These are phyloP conservation scores for Phaeodactylum tricornutum DNA, from an alignment of 108 stramenopile genomes.

Conservation along the genomic window DNA sequence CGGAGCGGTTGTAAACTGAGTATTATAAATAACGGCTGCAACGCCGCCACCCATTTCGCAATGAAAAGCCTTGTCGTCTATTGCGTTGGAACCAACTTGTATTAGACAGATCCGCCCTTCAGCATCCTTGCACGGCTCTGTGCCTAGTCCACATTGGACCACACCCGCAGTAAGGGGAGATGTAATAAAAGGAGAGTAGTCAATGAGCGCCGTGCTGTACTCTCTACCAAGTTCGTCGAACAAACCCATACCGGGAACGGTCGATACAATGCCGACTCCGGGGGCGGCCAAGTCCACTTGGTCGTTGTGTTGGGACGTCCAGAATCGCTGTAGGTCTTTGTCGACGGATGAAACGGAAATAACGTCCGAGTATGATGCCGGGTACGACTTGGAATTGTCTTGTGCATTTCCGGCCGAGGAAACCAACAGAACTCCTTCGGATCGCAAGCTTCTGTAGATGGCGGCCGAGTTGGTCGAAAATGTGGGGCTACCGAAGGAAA, in stretches of 20 bases:
- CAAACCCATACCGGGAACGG: neutral
- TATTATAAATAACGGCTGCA: no score
- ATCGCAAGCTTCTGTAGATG: neutral
- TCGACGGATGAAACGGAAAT: constrained; percentile 30
- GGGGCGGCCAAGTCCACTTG: constrained; percentile 30
- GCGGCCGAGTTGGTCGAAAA: neutral
- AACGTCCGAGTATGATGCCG: constrained; percentile 25
- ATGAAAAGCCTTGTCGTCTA: no score
- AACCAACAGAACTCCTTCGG: neutral
- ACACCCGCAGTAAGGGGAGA: no score
- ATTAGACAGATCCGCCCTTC: no score
- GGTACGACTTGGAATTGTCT: constrained; percentile 9
- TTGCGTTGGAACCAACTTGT: no score
- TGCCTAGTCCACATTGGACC: no score
- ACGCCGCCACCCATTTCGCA: no score
- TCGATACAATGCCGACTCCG: constrained; percentile 21
- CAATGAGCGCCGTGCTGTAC: no score
- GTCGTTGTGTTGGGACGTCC: constrained; percentile 18
- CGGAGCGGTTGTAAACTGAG: no score
- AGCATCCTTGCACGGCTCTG: no score
- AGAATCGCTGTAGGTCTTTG: neutral
- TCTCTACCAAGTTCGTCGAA: neutral
- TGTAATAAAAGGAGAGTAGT: no score
- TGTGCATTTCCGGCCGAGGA: neutral
- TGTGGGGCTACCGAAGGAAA: constrained; percentile 21